Evolutionary conservation across 352 stramenopile species (phyloP), one percentile per base, ranked within the genome.

Genomic region (Phytophthora cryptogea): DNA sequence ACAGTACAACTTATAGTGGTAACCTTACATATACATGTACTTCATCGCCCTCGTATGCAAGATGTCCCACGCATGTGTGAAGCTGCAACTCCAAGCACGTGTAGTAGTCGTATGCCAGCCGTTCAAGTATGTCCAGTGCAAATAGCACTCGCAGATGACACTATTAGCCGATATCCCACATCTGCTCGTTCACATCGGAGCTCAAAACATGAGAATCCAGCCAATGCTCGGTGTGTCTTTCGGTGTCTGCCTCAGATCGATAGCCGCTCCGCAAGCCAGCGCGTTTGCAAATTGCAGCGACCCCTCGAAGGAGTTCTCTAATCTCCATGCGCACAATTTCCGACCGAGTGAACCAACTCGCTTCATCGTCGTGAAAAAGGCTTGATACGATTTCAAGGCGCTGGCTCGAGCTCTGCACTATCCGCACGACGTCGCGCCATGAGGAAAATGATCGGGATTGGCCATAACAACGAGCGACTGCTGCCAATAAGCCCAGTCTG

Each of bases 401-500:
- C 33, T 36, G 32, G 32, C 10, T 39, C 33, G 33, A 39, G 17
- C n/a, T 16, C 39, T 10, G 39, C 39, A 44, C 39, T 44, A 44
- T 44, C 39, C 39, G 13, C n/a, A 26, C 39, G 39, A 14, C 36
- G 10, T 41, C 16, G 36, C n/a, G 14, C 4, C 37, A 7, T 27
- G 39, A 44, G 39, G 39, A 44, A 27, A 44, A 44, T 44, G 39
- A 44, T 44, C 39, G 39, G 39, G 39, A 44, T 44, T 16, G 39
- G 39, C 8, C 36, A 1, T 9, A 26, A 43, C 37, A 23, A 23
- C 20, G 20, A 23, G 20, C 20, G 37, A 43, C 37, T 26, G 37
- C 26, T 43, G 39, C 17, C 39, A 44, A 13, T 10, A 44, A 27
- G 5, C n/a, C 2, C n/a, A 42, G n/a, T n/a, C 36, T 42, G 36